Evolutionary conservation across 1,284 basidiomycete genomes (phyloP), one percentile per base, ranked within the genome.

Genomic region (Afroboletus lepidellus): DNA sequence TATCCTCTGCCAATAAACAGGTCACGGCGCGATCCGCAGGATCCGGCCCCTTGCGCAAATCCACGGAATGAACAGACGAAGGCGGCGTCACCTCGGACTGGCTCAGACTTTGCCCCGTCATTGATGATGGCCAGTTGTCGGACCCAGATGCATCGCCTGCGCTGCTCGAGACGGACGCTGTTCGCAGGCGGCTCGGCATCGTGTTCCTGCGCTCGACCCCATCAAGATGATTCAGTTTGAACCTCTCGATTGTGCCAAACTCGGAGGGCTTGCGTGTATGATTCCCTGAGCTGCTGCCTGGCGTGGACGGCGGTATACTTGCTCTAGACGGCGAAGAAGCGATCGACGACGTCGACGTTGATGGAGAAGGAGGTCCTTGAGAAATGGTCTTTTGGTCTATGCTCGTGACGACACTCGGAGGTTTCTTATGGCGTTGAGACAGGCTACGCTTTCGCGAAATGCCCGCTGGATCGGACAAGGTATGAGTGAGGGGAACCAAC

Each of bases 1-100:
- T 99, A 66, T 98, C 94, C 69, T 99, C 97, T 0, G 95, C 97
- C 42, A 99, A 80, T 32, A 99, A 73, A 63, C 94, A 95, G 20
- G 92, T 94, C 48, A 98, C 85, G 18, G 87, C 85, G 39, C 90
- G 81, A 66, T 92, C 90, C 59, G 70, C 79, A 25, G 81, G 81
- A 68, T 90, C 85, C 3, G 83, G 81, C 8, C 79, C 83, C 67
- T 83, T 83, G 65, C 80, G 80, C 65, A 89, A 65, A 64, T 91
- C 90, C 55, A 87, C 83, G 1, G 87, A 90, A 54, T 84, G 83
- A 18, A 91, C 84, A 21, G 87, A 91, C 36, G 90, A 90, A 18
- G 87, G 81, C 29, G 87, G 87, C 7, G 87, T 90, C 50, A 68
- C 55, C 48, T 84, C 82, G 49, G 76, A 75, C 51, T 84, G 79